These are phyloP conservation scores for Gryganskiella cystojenkinii DNA, from an alignment of 192 early-diverging fungal genomes.

Conservation along the genomic window DNA sequence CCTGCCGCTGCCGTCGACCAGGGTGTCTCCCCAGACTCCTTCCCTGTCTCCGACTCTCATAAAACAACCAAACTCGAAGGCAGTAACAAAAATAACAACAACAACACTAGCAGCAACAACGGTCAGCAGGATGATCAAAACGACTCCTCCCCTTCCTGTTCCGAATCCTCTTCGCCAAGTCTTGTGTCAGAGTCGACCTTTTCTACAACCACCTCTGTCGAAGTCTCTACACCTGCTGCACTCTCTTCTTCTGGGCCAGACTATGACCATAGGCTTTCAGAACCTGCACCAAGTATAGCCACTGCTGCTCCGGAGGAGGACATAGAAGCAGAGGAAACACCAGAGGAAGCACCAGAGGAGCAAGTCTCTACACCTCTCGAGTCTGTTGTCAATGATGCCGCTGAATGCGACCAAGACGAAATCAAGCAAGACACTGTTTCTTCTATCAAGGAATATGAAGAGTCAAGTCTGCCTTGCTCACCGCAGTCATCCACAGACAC, in stretches of 20 bases:
- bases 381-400: no score
- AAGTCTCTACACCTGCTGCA: neutral
- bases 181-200: conserved; percentile 1
- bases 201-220: neutral
- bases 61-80: no score
- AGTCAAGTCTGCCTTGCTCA: no score
- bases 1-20: no score
- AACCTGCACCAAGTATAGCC: no score
- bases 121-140: neutral
- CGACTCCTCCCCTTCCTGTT: neutral
- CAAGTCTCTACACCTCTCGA: no score
- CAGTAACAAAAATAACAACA: no score
- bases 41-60: neutral
- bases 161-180: neutral
- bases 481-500: neutral
- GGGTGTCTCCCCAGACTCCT: neutral
- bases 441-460: no score
- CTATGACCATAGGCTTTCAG: no score
- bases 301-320: neutral
- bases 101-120: neutral
- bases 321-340: neutral
- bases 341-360: neutral
- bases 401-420: no score
- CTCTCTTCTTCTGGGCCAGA: no score
- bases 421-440: no score